Conservation (phyloP, 2,329 filamentous ascomycete species). For the Elsinoe perseae region DNA sequence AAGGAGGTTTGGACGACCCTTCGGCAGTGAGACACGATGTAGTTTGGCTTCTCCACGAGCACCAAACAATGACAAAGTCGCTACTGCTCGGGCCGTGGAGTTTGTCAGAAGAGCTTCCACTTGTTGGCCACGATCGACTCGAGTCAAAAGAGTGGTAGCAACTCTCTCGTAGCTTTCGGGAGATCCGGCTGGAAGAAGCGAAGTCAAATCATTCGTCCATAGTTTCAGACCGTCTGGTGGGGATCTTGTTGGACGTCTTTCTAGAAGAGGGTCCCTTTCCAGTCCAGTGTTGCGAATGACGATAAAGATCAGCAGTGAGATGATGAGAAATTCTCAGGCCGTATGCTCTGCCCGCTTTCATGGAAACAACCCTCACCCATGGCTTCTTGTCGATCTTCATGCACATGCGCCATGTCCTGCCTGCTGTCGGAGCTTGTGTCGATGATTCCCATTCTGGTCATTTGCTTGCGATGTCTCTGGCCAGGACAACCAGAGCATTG, state of each 20-base stretch:
- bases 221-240: background rate
- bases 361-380: background rate
- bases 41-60: background rate
- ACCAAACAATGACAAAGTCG: background rate
- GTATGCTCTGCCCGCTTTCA: background rate
- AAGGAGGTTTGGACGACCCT: no score
- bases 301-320: constrained; percentile 3
- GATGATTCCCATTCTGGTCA: background rate
- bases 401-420: background rate
- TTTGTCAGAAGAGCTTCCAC: constrained; percentile 4
- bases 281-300: constrained; percentile 4
- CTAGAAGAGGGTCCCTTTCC: background rate
- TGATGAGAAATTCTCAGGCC: background rate
- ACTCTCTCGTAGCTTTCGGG: background rate
- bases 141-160: background rate
- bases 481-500: background rate
- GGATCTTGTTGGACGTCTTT: constrained; percentile 10
- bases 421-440: background rate
- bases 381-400: background rate
- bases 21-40: background rate
- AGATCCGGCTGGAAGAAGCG: background rate
- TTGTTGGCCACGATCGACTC: background rate
- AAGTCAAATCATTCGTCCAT: background rate
- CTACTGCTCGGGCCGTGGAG: background rate
- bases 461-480: background rate